Base-by-base conservation (phyloP, 768 basidiomycete species). In the Tulasnella sp. region DNA sequence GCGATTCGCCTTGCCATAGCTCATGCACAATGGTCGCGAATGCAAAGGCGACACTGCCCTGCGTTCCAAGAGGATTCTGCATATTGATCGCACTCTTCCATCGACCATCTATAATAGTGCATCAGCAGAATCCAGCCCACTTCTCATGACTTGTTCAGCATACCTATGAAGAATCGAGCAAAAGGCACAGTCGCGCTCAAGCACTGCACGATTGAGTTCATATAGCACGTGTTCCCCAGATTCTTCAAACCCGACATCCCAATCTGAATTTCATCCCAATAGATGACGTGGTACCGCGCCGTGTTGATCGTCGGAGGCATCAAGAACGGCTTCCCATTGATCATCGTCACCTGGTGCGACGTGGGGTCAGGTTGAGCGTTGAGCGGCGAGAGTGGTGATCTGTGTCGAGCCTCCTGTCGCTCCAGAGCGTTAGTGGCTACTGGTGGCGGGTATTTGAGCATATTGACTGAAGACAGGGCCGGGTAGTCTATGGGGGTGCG, bases 191-290 rank as follows among this genome's bases (percentile, higher is more conserved):
- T 96, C 0, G 93, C 93, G 68, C 85, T 92, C 68, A 99, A 74
- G 70, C 96, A 99, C 71, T 99, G 96, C 15, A 99, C 81, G 4
- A 92, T 92, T 29, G 96, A 89, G 69, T 98, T 98, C 92, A 98
- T 98, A 68, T 98, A 99, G 70, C 96, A 99, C 7, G 96, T 99
- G 69, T 97, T 98, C 17, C 87, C 85, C 61, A 98, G 68, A 69
- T 99, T 99, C 79, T 93, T 93, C 68, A 99, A 70, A 2, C 94
- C 94, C 0, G 84, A 82, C 19, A 82, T 82, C 22, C 84, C 85
- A 55, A 92, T 82, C 62, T 84, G 80, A 42, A 81, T 74, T 68
- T 92, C 88, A 12, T 77, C 71, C 92, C 92, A 97, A 69, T 87
- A 93, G 4, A 76, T 76, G 21, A 91, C 83, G 3, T 87, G 85